Base-by-base conservation (phyloP, 1,284 basidiomycete genomes). In the Omphalotus olearius region DNA sequence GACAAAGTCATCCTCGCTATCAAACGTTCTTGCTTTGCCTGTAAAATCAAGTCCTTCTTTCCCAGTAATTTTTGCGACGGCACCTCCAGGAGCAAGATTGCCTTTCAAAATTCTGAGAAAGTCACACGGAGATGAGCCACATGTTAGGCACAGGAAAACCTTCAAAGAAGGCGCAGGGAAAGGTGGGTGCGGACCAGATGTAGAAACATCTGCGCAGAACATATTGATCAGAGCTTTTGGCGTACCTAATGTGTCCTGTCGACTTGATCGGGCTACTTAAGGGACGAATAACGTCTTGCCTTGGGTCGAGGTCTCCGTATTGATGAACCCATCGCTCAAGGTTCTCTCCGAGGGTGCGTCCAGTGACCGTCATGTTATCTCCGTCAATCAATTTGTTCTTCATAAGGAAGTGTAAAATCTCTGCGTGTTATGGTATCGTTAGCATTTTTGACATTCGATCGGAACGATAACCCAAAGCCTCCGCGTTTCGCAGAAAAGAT, bases 41-140 rank as follows among this genome's bases (percentile, higher is more conserved):
- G 81, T 83, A 67, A 96, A 96, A 4, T 74, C 73, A 37, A 94
- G 70, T 1, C 93, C 93, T 68, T 96, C 93, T 66, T 96, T 96
- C 41, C 93, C 93, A 4, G 93, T 96, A 57, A 96, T 91, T 69
- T 96, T 96, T 25, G 90, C 88, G 23, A 96, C 92, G n/a, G 92
- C 91, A 45, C 93, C 91, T 30, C 91, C 91, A 9, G 93, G 92
- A 0, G 93, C 92, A n/a, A 96, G 78, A 66, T 93, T 94, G 37
- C 93, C 93, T 57, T 79, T 83, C 53, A 91, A 69, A 57, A 91
- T 89, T 53, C 89, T 90, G 30, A 41, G 17, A 40, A 20, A 17
- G 33, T 40, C 25, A 46, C 36, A 52, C 14, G 50, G 40, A 43
- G 45, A 28, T 41, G 45, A 26, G 46, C 13, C 20, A 50, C 38